Evolutionary conservation across 805 yeast species (phyloP).

Genomic region (Lipomyces spencermartinsiae): DNA sequence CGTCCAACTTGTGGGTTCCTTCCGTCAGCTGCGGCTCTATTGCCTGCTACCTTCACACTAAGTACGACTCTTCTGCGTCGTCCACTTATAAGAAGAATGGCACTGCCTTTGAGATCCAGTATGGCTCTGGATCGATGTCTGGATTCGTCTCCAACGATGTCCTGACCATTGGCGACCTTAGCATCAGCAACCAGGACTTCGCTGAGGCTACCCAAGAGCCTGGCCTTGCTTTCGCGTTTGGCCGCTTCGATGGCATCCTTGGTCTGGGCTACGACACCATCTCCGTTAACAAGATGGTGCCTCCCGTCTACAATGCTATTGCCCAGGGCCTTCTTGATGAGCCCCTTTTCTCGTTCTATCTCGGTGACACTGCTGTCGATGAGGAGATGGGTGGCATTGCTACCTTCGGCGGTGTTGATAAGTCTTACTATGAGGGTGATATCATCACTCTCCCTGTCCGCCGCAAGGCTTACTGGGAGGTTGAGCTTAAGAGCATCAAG

Average conservation of each 20-base stretch:
- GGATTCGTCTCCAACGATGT: conserved; percentile 92
- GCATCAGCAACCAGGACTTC: conserved; percentile 86
- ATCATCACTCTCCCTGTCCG: conserved; percentile 96
- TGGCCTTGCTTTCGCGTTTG: conserved; percentile 97
- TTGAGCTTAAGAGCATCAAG: conserved; percentile 85
- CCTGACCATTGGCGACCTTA: conserved; percentile 79
- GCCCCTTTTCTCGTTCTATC: conserved; percentile 85
- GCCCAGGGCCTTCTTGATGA: conserved; percentile 79
- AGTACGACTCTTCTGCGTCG: conserved; percentile 85
- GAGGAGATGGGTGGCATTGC: conserved; percentile 80
- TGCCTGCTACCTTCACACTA: conserved; percentile 93
- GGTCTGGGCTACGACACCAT: conserved; percentile 95
- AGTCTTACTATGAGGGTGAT: conserved; percentile 76
- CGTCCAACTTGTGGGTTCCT: conserved; percentile 97
- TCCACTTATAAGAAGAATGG: conserved; percentile 87
- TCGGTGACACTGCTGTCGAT: conserved; percentile 75
- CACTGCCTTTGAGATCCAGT: conserved; percentile 79
- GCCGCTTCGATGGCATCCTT: conserved; percentile 96
- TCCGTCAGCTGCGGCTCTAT: conserved; percentile 84
- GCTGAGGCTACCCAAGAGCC: conserved; percentile 98
- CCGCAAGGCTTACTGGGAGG: conserved; percentile 99
- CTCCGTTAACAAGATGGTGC: conserved; percentile 85
- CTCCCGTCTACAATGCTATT: conserved; percentile 92
- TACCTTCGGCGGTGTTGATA: conserved; percentile 93
- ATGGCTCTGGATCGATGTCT: conserved; percentile 91